Base-by-base conservation (phyloP, 768 basidiomycete genomes). In the Omphalotus guepiniiformis region DNA sequence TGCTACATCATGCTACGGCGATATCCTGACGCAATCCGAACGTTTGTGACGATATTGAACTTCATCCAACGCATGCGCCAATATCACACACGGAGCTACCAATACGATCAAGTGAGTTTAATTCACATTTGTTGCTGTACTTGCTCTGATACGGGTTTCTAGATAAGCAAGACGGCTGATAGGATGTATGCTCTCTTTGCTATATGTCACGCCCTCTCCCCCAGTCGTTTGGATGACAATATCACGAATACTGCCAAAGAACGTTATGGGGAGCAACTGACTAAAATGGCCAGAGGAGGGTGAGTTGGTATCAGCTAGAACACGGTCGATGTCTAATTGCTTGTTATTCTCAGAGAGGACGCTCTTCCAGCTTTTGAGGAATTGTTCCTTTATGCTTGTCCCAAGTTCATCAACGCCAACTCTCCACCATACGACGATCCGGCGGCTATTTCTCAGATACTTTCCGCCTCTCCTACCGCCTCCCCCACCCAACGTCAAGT, bases 161-260 rank as follows among this genome's bases (percentile, higher is more conserved):
- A 92, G 89, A 96, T 99, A 68, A 93, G 86, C 71, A 97, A 97
- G 75, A 94, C 89, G 15, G 94, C 92, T 3, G 96, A 99, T 61
- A 75, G 96, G 38, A 99, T 98, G 94, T 95, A 97, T 58, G 93
- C 93, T 4, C 67, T 99, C 26, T 89, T 97, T 53, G 91, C 93
- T 6, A 82, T 99, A 50, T 95, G 93, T 70, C 88, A 92, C 55
- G 87, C 90, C 1, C 77, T 98, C 7, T 93, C 93, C 3, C 94
- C 96, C 2, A 93, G 86, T 47, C 78, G 93, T 48, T 71, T 95
- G 52, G 95, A 98, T 59, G 94, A 96, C 63, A 93, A 92, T 61
- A 93, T 95, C 60, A 85, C 92, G 66, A 86, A 91, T 63, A 85
- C 84, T 45, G 89, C 93, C 32, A 92, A 92, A 62, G 95, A 99